Base-by-base conservation (phyloP, 2,329 filamentous ascomycete genomes). In the Lachnellula arida region DNA sequence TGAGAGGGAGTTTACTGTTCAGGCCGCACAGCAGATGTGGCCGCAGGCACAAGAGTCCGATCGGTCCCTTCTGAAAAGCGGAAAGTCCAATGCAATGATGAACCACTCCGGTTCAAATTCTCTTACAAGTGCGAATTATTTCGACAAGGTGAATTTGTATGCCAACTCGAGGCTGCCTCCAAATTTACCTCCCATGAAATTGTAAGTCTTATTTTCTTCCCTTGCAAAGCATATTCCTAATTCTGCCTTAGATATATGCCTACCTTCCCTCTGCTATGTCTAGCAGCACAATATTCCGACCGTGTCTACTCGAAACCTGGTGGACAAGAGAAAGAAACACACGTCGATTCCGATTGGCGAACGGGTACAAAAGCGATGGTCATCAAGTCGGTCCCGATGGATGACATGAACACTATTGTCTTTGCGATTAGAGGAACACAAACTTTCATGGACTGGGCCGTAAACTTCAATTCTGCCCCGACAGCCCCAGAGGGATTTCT, bases 311-410 rank as follows among this genome's bases (percentile, higher is more conserved):
- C 81, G 43, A 79, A 80, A 37, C 85, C 89, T 0, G 73, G 74
- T 0, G 80, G 81, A 1, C 75, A 78, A 22, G 87, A 91, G 70
- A 78, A 78, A 12, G 83, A 89, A 63, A 79, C 85, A 2, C 87
- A 89, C 62, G 79, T 94, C 37, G 78, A 85, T 37, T 83, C 88
- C 3, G 84, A 91, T 69, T 88, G 85, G 80, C 78, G 79, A 19
- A 78, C 81, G 3, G 89, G 89, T n/a, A 88, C 89, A 1, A 93
- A 92, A 69, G 87, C 90, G 23, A 93, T 93, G 86, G 84, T 89
- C 15, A 85, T 95, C 68, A 93, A 92, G 67, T 90, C 87, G 0
- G 79, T 92, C 0, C 84, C 89, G 1, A 83, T 91, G 68, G 89
- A 94, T 66, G 79, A 89, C 65, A 84, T 86, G 74, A 84, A 89